Evolutionary conservation across 2,329 filamentous ascomycete genomes (phyloP).

Genomic region (Cladosporium sp.): DNA sequence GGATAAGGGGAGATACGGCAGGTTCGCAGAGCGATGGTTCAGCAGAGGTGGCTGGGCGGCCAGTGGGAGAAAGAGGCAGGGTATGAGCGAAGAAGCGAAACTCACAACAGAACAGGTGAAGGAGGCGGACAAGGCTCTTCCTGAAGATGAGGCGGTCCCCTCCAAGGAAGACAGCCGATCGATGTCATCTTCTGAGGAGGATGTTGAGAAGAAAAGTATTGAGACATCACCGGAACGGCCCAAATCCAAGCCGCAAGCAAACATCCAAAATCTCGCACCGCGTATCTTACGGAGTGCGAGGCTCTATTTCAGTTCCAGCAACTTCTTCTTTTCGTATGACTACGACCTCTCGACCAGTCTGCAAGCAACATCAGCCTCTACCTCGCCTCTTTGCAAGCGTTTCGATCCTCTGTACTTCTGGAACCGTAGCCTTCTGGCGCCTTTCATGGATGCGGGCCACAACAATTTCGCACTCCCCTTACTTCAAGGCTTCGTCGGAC

Average conservation of each 20-base stretch:
- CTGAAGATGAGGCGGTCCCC: not conserved
- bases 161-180: not conserved
- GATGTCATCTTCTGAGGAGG: not conserved
- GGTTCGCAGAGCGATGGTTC: conserved; percentile 90
- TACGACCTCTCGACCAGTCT: conserved; percentile 76
- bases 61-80: conserved; percentile 65
- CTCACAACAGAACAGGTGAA: not conserved
- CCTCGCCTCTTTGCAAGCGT: conserved; percentile 61
- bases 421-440: conserved; percentile 72
- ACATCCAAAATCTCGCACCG: conserved; percentile 58
- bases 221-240: not conserved
- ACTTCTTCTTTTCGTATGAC: conserved; percentile 95
- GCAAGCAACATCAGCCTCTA: conserved; percentile 38
- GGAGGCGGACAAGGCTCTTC: conserved; percentile 8
- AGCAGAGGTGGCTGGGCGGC: conserved; percentile 76
- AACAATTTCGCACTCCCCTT: conserved; percentile 71
- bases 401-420: conserved; percentile 80
- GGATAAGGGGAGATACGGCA: conserved; percentile 76
- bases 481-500: conserved; percentile 92
- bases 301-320: conserved; percentile 75
- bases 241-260: conserved; percentile 14
- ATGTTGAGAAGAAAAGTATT: not conserved
- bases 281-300: conserved; percentile 81
- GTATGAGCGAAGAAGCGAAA: conserved; percentile 50
- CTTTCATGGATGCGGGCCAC: conserved; percentile 71